Evolutionary conservation across 805 yeast species (phyloP), one percentile per base, ranked within the genome.

Genomic region (Starmerella cellae): DNA sequence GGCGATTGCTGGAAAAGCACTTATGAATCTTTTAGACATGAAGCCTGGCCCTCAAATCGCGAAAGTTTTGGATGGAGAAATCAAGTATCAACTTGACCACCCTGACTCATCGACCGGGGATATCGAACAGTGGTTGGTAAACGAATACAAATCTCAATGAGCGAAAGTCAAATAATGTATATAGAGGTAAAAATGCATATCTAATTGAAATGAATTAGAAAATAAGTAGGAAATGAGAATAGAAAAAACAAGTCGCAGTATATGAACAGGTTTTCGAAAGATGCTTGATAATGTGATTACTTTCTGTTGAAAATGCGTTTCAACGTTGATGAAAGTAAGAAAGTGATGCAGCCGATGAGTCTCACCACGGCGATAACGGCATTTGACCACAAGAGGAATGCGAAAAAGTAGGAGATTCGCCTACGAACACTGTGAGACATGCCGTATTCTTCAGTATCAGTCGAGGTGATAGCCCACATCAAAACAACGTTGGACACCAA

Each of bases 41-140:
- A 80, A 79, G 55, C 82, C 88, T 0, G 98, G 98, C 0, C 85
- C 87, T 5, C 85, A 96, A 95, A 67, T 88, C 70, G 67, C 73
- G 8, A 60, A 60, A 8, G 60, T 77, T 8, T 69, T 74, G 45
- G 73, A 74, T 5, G 60, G 68, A 35, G 67, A 82, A 5, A 58
- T 83, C 26, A 60, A 67, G 17, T 82, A 87, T 85, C 95, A 87
- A 61, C 63, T 87, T 42, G 85, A 79, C 49, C 60, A 84, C 53
- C 94, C 94, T 0, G 56, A 53, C 0, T 68, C 68, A 8, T 57
- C 68, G 0, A 65, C 62, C 38, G 74, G 70, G 1, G 80, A 80
- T 21, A 70, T 29, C 17, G 17, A 29, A 14, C 6, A 8, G 6
- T 29, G 17, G 32, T 5, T n/a, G 17, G 32, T 29, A 8, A 8